Evolutionary conservation across 345 rosid species (phyloP), one percentile per base, ranked within the genome.

Genomic region (Noccaea bulbosa): DNA sequence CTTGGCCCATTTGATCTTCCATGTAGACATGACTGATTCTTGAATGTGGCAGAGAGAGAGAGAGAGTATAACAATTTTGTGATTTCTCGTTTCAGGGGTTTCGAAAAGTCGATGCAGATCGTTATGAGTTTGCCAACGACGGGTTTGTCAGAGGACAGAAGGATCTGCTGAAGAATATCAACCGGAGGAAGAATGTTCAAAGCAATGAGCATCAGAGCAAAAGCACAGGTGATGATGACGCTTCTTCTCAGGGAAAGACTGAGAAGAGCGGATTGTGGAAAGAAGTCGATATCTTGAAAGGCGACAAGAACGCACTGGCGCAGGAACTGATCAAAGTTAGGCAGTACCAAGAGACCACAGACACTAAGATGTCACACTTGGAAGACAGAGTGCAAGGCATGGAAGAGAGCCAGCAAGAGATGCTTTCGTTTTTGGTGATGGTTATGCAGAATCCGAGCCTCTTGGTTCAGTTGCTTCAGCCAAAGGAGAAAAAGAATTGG

Each of bases 361-460:
- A 88, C 12, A 84, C 81, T 17, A 94, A 86, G 55, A 61, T 94
- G 82, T 64, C 83, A 43, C 77, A 78, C 35, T 71, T 89, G 77
- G 77, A 88, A 79, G 95, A 91, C 34, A 79, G 85, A 11, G 70
- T 94, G 65, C 91, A 89, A 65, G 95, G 96, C 57, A 89, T 91
- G 91, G 99, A 94, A 82, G 87, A 84, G 79, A 88, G 85, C 73
- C 97, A 89, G 65, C 95, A 91, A 67, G 93, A 89, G 86, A 81
- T 94, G 99, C 87, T 94, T 43, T 94, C 99, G 4, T 91, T 94
- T 79, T 76, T 94, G 61, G 85, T 91, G 24, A 84, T 89, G 99
- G 96, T 88, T 30, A 83, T 94, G 89, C 91, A 91, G 82, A 88
- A 74, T 52, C 99, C 99, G 0, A 83, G 86, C 52, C 77, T 94